A percentile compares a stretch with the other conserved stretches of the same genome.
Evolutionary conservation across 2,329 filamentous ascomycete species (phyloP).

Genomic region (Epichloe sp.): DNA sequence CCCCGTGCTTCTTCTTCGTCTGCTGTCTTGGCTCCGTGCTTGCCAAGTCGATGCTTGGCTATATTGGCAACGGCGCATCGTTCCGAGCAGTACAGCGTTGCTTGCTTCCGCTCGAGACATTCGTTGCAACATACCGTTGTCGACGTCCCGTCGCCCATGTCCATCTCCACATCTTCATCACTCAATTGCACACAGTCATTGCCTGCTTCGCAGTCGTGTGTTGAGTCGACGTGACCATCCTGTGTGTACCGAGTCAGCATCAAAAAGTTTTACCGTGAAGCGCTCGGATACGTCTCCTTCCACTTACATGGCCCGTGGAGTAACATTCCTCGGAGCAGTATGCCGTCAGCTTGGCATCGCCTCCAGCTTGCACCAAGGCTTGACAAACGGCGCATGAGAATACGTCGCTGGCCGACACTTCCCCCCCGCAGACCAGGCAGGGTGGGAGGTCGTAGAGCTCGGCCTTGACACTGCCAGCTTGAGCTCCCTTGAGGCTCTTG

Average conservation of each 20-base stretch:
- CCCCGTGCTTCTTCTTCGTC: constrained; percentile 10
- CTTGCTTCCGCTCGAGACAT: constrained; percentile 25
- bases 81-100: constrained; percentile 28
- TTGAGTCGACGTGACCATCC: constrained; percentile 24
- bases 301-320: constrained; percentile 27
- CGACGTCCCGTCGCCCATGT: constrained; percentile 21
- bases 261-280: background rate
- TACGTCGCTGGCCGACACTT: constrained; percentile 22
- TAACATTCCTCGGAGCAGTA: constrained; percentile 33
- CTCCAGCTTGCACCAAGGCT: constrained; percentile 24
- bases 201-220: constrained; percentile 29
- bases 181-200: constrained; percentile 25
- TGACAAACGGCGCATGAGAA: constrained; percentile 33
- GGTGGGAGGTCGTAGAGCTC: constrained; percentile 25
- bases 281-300: too few relatives aligned
- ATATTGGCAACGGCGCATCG: constrained; percentile 30
- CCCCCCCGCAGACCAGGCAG: constrained; percentile 25
- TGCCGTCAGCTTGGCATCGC: constrained; percentile 22
- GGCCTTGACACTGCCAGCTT: constrained; percentile 16
- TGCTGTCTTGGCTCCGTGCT: constrained; percentile 17
- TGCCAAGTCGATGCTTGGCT: constrained; percentile 22
- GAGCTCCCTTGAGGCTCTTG: constrained; percentile 21
- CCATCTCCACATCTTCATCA: constrained; percentile 29
- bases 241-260: constrained; percentile 15
- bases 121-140: constrained; percentile 27